Evolutionary conservation across 2,329 filamentous ascomycete genomes (phyloP), one percentile per base, ranked within the genome.

Genomic region (Neofusicoccum umdonicola): DNA sequence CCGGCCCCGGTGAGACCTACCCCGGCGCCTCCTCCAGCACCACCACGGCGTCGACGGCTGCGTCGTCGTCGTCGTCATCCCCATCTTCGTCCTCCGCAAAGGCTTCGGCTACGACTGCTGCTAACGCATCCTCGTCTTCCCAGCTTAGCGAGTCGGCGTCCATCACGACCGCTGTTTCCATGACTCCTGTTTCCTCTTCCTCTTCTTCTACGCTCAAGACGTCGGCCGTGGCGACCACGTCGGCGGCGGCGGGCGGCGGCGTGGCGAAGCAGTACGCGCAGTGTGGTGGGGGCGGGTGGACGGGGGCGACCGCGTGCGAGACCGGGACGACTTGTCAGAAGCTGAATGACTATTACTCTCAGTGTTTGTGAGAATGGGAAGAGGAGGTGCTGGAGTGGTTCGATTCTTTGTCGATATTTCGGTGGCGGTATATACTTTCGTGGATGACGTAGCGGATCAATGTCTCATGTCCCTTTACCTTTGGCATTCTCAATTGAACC

Each of bases 321-420:
- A 63, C 65, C 34, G 65, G 68, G 50, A 68, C 66, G 56, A 68
- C 67, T 39, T 72, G 70, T 64, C 37, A 60, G 34, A 42, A 37
- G n/a, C 62, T 62, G 42, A 67, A 67, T 60, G 44, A 45, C 3
- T 71, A 69, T 64, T 71, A 71, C 66, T 69, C 67, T 7, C 69
- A 71, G 65, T 71, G 71, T 62, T 37, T 70, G 5, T 67, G 31
- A 47, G n/a, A 2, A 17, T 67, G 31, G 37, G n/a, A 2, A 17
- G n/a, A 7, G 22, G 3, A 7, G 22, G 2, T 17, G 13, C 5
- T 5, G 31, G 4, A 22, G 22, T 1, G 54, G 11, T 15, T 15
- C 31, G 3, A 13, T 34, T 57, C 42, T 37, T 22, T 60, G 56
- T 60, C n/a, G 27, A 60, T 60, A 47, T 35, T 58, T 31, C 15